phyloP scores from a whole-genome alignment of 352 stramenopile genomes.

The Blastocystis sp. region DNA sequence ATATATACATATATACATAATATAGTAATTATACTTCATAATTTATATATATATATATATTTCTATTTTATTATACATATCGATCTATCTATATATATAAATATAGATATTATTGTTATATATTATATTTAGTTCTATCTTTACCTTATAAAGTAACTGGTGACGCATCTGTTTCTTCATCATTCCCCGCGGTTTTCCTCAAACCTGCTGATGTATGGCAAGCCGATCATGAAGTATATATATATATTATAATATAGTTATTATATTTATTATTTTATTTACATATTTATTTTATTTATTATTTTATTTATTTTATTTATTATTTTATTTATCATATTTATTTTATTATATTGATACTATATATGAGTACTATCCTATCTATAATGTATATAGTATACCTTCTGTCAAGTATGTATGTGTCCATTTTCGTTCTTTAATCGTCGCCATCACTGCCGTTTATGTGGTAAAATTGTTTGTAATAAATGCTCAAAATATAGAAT shows the following conservation, averaged over 20 bases:
- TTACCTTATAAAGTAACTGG: too few species aligned
- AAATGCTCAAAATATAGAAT: constrained; percentile 60
- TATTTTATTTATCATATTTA: too few species aligned
- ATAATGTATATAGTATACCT: constrained; percentile 55
- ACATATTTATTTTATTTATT: constrained; percentile 49
- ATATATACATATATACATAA: too few species aligned
- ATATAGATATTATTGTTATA: too few species aligned
- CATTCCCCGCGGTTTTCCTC: constrained; percentile 17
- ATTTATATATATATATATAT: too few species aligned
- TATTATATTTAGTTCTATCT: too few species aligned
- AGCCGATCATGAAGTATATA: constrained; percentile 22
- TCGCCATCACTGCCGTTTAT: constrained; percentile 65
- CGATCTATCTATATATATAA: too few species aligned
- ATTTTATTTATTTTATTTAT: not conserved
- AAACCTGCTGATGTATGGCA: constrained; percentile 24
- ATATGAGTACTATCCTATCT: constrained; percentile 51
- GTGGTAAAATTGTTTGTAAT: constrained; percentile 61
- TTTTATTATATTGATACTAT: too few species aligned
- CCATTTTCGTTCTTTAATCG: constrained; percentile 66
- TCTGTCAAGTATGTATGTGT: constrained; percentile 65
- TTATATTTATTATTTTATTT: constrained; percentile 45
- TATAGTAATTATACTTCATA: too few species aligned
- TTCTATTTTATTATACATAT: too few species aligned
- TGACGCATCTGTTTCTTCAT: too few species aligned
- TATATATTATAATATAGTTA: too few species aligned